These are phyloP conservation scores for Dendryphion nanum DNA, from an alignment of 2,329 filamentous ascomycete species.

Conservation along the genomic window DNA sequence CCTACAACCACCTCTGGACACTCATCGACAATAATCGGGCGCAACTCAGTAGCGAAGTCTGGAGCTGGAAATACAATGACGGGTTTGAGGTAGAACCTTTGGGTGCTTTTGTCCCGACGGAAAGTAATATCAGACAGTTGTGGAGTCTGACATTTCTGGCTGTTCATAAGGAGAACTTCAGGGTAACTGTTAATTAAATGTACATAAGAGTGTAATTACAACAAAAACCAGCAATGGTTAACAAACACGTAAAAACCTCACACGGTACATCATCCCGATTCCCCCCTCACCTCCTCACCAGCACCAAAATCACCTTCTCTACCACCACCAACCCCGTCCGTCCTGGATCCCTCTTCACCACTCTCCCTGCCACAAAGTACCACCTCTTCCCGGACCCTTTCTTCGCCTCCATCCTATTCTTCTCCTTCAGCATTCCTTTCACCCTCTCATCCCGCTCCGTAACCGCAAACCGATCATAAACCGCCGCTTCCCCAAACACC, in stretches of 20 bases:
- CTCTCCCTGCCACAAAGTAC: slow-evolving; percentile 9
- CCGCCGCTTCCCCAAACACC: neutral
- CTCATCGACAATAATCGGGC: slow-evolving; percentile 56
- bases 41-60: slow-evolving; percentile 59
- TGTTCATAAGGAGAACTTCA: slow-evolving; percentile 43
- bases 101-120: slow-evolving; percentile 50
- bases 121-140: slow-evolving; percentile 57
- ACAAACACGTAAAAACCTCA: too few relatives aligned
- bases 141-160: slow-evolving; percentile 61
- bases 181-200: too few relatives aligned
- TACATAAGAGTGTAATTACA: too few relatives aligned
- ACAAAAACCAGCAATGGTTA: too few relatives aligned
- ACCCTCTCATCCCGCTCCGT: slow-evolving; percentile 8
- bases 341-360: slow-evolving; percentile 9
- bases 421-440: slow-evolving; percentile 10
- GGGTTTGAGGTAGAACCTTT: slow-evolving; percentile 53
- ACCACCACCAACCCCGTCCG: neutral
- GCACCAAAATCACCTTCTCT: neutral
- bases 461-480: neutral
- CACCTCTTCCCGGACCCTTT: slow-evolving; percentile 8
- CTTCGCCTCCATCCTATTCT: slow-evolving; percentile 10
- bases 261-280: too few relatives aligned
- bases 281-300: neutral
- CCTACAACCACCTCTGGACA: slow-evolving; percentile 63
- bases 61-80: slow-evolving; percentile 59